Percentiles rank a stretch among this genome's conserved stretches.
phyloP scores from a whole-genome alignment of 1,139 yeast species.

The Saccharomyces hybrid region DNA sequence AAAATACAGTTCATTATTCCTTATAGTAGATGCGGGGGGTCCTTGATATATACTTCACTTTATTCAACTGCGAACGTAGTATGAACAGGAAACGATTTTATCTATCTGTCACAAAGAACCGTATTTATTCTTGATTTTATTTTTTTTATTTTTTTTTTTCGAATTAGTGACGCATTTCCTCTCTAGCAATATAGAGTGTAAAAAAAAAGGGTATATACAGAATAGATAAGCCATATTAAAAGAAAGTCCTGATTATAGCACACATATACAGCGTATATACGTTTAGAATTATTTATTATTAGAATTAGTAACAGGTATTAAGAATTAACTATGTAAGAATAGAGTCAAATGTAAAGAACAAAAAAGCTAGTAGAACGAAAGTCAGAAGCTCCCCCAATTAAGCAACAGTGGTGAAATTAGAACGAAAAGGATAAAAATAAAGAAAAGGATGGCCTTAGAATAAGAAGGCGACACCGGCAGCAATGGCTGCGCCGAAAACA shows the following conservation, averaged over 20 bases:
- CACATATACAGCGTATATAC: not conserved
- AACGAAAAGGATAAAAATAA: not conserved
- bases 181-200: not conserved
- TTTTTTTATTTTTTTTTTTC: not conserved
- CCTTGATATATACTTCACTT: not conserved
- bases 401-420: not conserved
- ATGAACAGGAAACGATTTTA: no score
- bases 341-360: not conserved
- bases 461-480: conserved; percentile 64
- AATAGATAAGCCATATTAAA: not conserved
- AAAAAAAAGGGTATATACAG: not conserved
- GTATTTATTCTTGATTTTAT: not conserved
- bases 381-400: not conserved
- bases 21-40: not conserved
- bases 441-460: conserved; percentile 37
- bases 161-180: not conserved
- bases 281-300: not conserved
- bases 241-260: not conserved
- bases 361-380: not conserved
- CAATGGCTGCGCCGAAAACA: conserved; percentile 65
- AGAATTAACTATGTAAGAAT: not conserved
- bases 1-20: not conserved
- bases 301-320: not conserved
- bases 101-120: not conserved
- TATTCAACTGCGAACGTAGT: not conserved